These are phyloP conservation scores for Schwanniomyces polymorphus DNA, from an alignment of 805 yeast genomes.

Conservation along the genomic window DNA sequence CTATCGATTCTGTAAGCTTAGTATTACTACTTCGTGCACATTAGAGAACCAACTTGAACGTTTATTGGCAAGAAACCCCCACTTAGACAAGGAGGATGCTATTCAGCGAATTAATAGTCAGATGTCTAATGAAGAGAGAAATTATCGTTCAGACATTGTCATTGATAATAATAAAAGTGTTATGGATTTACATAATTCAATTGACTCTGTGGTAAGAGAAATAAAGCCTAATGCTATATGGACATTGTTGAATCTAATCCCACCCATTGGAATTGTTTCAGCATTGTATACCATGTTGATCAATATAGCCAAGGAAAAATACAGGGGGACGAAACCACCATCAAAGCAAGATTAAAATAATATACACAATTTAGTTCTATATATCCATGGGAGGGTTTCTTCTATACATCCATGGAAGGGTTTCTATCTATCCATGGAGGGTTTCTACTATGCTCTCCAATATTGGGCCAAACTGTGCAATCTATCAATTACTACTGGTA, in stretches of 20 bases:
- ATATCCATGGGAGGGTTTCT: neutral
- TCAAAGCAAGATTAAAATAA: neutral
- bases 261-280: constrained; percentile 24
- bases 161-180: constrained; percentile 56
- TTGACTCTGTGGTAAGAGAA: constrained; percentile 21
- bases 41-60: constrained; percentile 61
- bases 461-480: constrained; percentile 95
- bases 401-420: neutral
- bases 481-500: constrained; percentile 94
- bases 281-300: constrained; percentile 20
- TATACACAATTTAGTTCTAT: neutral
- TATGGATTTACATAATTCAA: constrained; percentile 17
- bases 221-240: constrained; percentile 23
- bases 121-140: constrained; percentile 62
- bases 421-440: neutral
- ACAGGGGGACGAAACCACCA: constrained; percentile 12
- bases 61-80: constrained; percentile 65
- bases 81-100: constrained; percentile 65
- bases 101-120: constrained; percentile 72
- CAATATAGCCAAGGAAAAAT: constrained; percentile 18
- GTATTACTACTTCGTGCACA: constrained; percentile 67
- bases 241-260: constrained; percentile 22
- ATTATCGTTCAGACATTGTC: constrained; percentile 60
- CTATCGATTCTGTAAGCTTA: constrained; percentile 67
- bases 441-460: constrained; percentile 89